A percentile compares a stretch with the other conserved stretches of the same genome.
phyloP scores from a whole-genome alignment of 2,329 filamentous ascomycete genomes.

The Colletotrichum brevisporum region DNA sequence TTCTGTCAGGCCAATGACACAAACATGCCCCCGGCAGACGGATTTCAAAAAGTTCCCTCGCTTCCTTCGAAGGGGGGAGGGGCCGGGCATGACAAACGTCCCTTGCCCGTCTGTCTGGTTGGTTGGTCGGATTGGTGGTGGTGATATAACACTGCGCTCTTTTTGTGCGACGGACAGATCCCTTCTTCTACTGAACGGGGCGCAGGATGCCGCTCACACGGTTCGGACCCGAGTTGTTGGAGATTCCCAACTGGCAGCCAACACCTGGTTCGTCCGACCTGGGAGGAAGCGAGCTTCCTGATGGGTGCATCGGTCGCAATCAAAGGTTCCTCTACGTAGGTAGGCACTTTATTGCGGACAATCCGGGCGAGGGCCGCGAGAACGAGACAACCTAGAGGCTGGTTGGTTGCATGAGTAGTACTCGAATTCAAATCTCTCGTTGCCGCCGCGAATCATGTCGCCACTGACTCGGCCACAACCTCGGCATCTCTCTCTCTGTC shows the following conservation, averaged over 20 bases:
- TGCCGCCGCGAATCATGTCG: slow-evolving; percentile 1
- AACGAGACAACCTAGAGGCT: neutral
- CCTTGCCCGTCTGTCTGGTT: slow-evolving; percentile 1
- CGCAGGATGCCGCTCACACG: slow-evolving; percentile 3
- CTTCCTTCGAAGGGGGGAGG: slow-evolving; percentile 12
- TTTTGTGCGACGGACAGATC: no score
- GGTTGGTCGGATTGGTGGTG: neutral
- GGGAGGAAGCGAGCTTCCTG: slow-evolving; percentile 14
- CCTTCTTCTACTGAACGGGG: neutral
- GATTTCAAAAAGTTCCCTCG: slow-evolving; percentile 33
- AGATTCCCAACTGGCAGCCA: neutral
- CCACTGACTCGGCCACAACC: slow-evolving; percentile 27
- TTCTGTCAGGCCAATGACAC: slow-evolving; percentile 34
- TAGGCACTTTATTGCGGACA: neutral
- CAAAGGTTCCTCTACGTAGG: slow-evolving; percentile 17
- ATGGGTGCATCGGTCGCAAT: slow-evolving; percentile 10
- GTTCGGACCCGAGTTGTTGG: slow-evolving; percentile 26
- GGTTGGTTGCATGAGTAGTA: neutral
- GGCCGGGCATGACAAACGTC: slow-evolving; percentile 7
- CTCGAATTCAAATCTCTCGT: neutral
- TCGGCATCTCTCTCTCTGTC: neutral
- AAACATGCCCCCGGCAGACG: slow-evolving; percentile 1
- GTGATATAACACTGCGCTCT: neutral
- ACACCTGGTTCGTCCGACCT: slow-evolving; percentile 15
- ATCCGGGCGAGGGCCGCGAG: neutral